phyloP scores from a whole-genome alignment of 805 yeast genomes.

The Candida insectalens region DNA sequence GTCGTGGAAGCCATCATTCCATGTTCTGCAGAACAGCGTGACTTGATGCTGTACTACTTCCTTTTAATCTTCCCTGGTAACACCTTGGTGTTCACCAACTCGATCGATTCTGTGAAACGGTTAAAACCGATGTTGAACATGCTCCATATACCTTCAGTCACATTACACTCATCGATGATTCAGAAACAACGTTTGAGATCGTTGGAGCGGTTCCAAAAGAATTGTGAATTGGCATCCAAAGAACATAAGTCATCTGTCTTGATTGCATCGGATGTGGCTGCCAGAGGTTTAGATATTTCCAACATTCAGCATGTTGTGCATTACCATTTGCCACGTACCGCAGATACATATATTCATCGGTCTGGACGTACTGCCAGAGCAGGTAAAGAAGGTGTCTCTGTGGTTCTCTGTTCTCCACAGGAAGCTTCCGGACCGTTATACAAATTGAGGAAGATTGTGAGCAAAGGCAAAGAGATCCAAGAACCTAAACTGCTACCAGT shows the following conservation, averaged over 20 bases:
- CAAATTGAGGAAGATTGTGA: constrained; percentile 52
- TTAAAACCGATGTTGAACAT: constrained; percentile 66
- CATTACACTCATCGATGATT: constrained; percentile 88
- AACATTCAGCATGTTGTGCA: constrained; percentile 90
- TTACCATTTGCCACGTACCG: constrained; percentile 89
- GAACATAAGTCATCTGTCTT: constrained; percentile 52
- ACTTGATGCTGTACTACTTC: constrained; percentile 82
- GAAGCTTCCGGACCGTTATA: constrained; percentile 85
- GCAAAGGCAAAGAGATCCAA: constrained; percentile 26
- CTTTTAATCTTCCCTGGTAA: constrained; percentile 78
- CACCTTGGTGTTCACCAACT: constrained; percentile 84
- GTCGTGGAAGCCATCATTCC: constrained; percentile 83
- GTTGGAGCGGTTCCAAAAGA: constrained; percentile 66
- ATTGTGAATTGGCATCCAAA: constrained; percentile 24
- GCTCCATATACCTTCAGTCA: constrained; percentile 57
- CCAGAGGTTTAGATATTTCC: constrained; percentile 92
- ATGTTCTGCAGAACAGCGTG: constrained; percentile 86
- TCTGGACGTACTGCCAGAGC: constrained; percentile 99
- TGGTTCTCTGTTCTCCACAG: constrained; percentile 86
- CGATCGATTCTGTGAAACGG: constrained; percentile 91
- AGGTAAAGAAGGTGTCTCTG: constrained; percentile 87
- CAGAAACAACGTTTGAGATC: constrained; percentile 88
- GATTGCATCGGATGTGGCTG: constrained; percentile 96
- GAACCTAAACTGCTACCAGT: constrained; percentile 65
- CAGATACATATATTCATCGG: constrained; percentile 90